A percentile compares a stretch with the other conserved stretches of the same genome.
These are phyloP conservation scores for Penicillium bialowiezense DNA, from an alignment of 495 filamentous ascomycete genomes.

Conservation along the genomic window DNA sequence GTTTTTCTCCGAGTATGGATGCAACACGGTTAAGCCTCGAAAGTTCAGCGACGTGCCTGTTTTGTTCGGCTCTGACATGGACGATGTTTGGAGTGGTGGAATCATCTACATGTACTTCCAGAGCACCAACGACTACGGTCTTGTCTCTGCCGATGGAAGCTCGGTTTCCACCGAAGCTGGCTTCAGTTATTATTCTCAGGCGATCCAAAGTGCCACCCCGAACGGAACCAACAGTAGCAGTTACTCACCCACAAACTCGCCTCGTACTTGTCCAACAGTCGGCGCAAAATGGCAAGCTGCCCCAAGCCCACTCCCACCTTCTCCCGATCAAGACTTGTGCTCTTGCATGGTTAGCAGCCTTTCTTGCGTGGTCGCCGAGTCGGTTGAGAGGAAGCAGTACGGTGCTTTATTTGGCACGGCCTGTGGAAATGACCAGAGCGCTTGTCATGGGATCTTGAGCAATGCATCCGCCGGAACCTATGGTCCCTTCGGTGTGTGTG, in stretches of 20 bases:
- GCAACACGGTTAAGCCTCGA: slow-evolving; percentile 74
- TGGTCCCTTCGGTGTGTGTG: slow-evolving; percentile 86
- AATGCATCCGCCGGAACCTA: slow-evolving; percentile 72
- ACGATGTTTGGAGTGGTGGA: slow-evolving; percentile 81
- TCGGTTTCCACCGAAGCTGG: slow-evolving; percentile 59
- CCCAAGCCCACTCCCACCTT: slow-evolving; percentile 65
- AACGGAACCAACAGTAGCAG: slow-evolving; percentile 53
- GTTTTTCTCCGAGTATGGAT: slow-evolving; percentile 98
- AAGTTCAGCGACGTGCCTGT: slow-evolving; percentile 77
- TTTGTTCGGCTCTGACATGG: slow-evolving; percentile 79
- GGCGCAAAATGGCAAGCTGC: slow-evolving; percentile 64
- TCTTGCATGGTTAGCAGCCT: slow-evolving; percentile 73
- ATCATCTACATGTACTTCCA: slow-evolving; percentile 97
- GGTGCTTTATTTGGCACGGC: slow-evolving; percentile 68
- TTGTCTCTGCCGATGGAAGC: slow-evolving; percentile 60
- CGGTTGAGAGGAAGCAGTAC: slow-evolving; percentile 50
- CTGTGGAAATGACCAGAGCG: slow-evolving; percentile 54
- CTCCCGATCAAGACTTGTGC: slow-evolving; percentile 76
- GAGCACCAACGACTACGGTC: slow-evolving; percentile 81
- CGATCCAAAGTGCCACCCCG: slow-evolving; percentile 65
- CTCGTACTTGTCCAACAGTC: slow-evolving; percentile 65
- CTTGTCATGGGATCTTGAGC: slow-evolving; percentile 68
- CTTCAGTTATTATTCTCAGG: slow-evolving; percentile 66
- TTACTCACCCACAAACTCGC: slow-evolving; percentile 75
- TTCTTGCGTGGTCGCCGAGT: slow-evolving; percentile 58